Percentiles rank a stretch among this genome's conserved stretches.
phyloP scores from a whole-genome alignment of 306 rosid genomes.

The Rosa lucieae region DNA sequence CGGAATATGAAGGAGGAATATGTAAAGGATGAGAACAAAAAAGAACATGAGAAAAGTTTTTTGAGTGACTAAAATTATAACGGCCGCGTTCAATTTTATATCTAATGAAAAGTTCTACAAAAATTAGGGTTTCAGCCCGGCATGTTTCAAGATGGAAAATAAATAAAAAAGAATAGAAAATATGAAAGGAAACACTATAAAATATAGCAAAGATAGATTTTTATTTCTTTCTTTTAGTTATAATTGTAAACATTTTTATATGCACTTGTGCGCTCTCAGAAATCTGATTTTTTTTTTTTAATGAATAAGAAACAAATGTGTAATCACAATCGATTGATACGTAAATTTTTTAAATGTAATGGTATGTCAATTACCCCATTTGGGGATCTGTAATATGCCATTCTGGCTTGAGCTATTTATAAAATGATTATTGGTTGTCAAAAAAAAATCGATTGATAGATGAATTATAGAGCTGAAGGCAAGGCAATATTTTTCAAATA shows the following conservation, averaged over 20 bases:
- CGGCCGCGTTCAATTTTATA: background rate
- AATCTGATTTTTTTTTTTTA: background rate
- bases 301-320: too few relatives aligned
- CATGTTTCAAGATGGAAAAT: background rate
- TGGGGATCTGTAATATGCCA: too few relatives aligned
- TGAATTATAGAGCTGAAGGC: too few relatives aligned
- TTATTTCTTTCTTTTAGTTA: background rate
- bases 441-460: too few relatives aligned
- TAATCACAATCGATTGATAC: background rate
- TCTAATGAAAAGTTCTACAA: background rate
- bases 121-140: background rate
- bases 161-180: background rate
- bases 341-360: too few relatives aligned
- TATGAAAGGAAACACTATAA: background rate
- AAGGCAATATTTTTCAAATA: too few relatives aligned
- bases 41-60: background rate
- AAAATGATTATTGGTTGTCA: too few relatives aligned
- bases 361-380: too few relatives aligned
- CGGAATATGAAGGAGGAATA: background rate
- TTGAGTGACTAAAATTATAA: background rate
- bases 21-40: background rate
- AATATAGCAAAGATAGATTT: background rate
- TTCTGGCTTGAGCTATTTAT: too few relatives aligned
- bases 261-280: background rate
- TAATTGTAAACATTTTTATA: background rate